Evolutionary conservation across 805 yeast genomes (phyloP), one percentile per base, ranked within the genome.

Genomic region (Kuraishia ogatae): DNA sequence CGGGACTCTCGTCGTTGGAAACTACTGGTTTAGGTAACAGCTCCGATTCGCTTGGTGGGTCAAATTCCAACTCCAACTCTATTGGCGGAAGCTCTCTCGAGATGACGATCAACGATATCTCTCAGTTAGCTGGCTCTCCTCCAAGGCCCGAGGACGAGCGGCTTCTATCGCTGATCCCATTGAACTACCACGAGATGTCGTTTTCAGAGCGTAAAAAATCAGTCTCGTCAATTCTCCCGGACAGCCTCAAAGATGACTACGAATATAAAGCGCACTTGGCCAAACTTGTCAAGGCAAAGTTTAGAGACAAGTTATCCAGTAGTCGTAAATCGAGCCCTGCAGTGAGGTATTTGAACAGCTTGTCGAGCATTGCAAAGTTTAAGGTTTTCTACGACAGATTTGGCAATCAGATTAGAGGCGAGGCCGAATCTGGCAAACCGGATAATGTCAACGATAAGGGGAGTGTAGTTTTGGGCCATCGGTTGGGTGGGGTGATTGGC

Each of bases 401-500:
- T 47, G 49, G 49, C 29, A 17, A 50, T 13, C 23, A 43, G 19
- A 20, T 26, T n/a, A 28, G 23, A 28, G 24, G 13, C 52, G 50
- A 22, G 46, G 48, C 21, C 8, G 48, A 29, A 8, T 11, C 17
- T 39, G n/a, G 13, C 5, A 52, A 52, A 26, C 53, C 53, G 6
- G 53, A 52, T 7, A 50, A 78, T 60, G 72, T 74, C 7, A 87
- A 84, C 61, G 89, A 85, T 56, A 81, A 79, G 57, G 96, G 96
- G 0, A 84, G 87, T 15, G 66, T 77, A 23, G 81, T 90, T 1
- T 60, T 85, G 71, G 83, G 81, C 17, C 75, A 78, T 71, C 66
- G 64, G 29, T 65, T 91, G 29, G 96, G 96, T 1, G 83, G 82
- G 60, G 78, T 85, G 11, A 84, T 90, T 58, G 97, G 97, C 1